Evolutionary conservation across 805 yeast species (phyloP).

Genomic region (Huiozyma sinensis): DNA sequence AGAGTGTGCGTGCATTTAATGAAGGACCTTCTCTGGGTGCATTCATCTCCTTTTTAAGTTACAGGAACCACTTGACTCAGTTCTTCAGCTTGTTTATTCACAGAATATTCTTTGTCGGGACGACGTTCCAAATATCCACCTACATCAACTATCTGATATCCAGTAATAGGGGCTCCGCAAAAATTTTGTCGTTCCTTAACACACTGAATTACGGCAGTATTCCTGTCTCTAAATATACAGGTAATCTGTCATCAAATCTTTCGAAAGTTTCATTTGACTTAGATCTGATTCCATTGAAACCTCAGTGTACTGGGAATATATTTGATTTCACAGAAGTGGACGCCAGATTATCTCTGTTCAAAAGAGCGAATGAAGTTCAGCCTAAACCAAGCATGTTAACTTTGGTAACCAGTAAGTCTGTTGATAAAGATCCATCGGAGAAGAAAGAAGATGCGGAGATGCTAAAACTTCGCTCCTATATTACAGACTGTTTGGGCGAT

Average conservation of each 20-base stretch:
- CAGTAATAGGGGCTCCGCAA: constrained; percentile 50
- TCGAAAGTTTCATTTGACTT: not conserved
- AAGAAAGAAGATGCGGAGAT: constrained; percentile 11
- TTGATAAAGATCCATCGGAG: not conserved
- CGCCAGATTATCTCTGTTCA: constrained; percentile 24
- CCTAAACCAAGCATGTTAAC: not conserved
- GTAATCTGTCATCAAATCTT: not conserved
- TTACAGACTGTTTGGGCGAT: constrained; percentile 38
- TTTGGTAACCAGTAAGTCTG: not conserved
- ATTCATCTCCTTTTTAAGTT: constrained; percentile 48
- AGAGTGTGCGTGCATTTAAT: constrained; percentile 27
- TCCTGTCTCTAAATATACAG: constrained; percentile 25
- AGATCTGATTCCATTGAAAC: constrained; percentile 31
- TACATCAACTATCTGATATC: constrained; percentile 45
- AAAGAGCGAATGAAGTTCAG: constrained; percentile 4
- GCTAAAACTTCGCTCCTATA: constrained; percentile 13
- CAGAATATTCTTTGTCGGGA: constrained; percentile 38
- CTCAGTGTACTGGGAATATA: constrained; percentile 22
- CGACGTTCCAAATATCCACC: constrained; percentile 31
- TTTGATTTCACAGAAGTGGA: constrained; percentile 37
- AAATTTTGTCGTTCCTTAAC: constrained; percentile 60
- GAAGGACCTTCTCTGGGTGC: constrained; percentile 36
- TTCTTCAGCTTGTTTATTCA: constrained; percentile 68
- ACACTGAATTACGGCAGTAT: constrained; percentile 48
- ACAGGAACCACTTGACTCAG: constrained; percentile 51